Evolutionary conservation across 495 filamentous ascomycete genomes (phyloP).

Genomic region (Xylaria intraflava): DNA sequence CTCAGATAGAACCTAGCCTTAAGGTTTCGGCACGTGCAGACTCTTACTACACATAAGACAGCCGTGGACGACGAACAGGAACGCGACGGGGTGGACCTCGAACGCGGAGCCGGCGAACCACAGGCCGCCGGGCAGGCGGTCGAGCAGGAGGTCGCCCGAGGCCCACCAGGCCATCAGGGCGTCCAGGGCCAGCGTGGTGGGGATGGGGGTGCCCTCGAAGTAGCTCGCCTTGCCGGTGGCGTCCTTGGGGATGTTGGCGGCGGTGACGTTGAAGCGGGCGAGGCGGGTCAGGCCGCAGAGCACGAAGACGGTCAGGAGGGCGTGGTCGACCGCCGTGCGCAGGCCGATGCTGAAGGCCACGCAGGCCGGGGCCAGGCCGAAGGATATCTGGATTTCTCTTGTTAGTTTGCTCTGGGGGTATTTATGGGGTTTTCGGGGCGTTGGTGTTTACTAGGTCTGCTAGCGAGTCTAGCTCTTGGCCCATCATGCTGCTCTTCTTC

Average conservation of each 20-base stretch:
- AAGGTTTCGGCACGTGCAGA: slow-evolving; percentile 95
- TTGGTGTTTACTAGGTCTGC: slow-evolving; percentile 96
- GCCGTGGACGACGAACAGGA: slow-evolving; percentile 76
- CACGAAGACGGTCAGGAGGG: slow-evolving; percentile 83
- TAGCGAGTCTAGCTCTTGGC: slow-evolving; percentile 95
- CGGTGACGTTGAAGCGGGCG: slow-evolving; percentile 96
- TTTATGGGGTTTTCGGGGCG: background rate
- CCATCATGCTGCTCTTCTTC: slow-evolving; percentile 93
- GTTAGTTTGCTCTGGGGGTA: too few species aligned
- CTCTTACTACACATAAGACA: slow-evolving; percentile 92
- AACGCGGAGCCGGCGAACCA: slow-evolving; percentile 57
- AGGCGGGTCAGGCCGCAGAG: slow-evolving; percentile 91
- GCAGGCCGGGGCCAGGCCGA: slow-evolving; percentile 82
- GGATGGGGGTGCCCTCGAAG: slow-evolving; percentile 96
- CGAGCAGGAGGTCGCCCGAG: slow-evolving; percentile 68
- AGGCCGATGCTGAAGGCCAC: slow-evolving; percentile 86
- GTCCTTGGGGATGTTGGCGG: slow-evolving; percentile 76
- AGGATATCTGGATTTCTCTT: slow-evolving; percentile 81
- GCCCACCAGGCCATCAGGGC: slow-evolving; percentile 87
- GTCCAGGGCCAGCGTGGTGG: slow-evolving; percentile 75
- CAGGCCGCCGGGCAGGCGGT: slow-evolving; percentile 64
- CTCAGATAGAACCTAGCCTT: background rate
- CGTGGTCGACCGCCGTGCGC: slow-evolving; percentile 77
- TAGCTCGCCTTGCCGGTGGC: slow-evolving; percentile 82
- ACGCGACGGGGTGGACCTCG: slow-evolving; percentile 81